Percentiles rank a stretch among this genome's conserved stretches.
Evolutionary conservation across 352 stramenopile genomes (phyloP).

Genomic region (Globisporangium spinosum): DNA sequence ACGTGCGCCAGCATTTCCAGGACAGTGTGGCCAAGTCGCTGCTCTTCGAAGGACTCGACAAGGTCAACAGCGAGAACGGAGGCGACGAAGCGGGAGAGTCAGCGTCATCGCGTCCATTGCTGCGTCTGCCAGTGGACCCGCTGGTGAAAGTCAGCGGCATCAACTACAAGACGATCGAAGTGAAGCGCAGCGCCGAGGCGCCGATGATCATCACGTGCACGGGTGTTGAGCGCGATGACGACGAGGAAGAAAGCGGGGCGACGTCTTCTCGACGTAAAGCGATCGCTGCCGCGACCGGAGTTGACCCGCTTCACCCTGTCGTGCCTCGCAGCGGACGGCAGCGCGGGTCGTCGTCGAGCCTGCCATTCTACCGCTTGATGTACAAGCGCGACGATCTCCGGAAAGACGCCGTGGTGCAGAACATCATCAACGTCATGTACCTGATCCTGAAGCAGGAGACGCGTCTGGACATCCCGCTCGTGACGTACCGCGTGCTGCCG

Average conservation of each 20-base stretch:
- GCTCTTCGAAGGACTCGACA: constrained; percentile 30
- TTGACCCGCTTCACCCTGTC: background rate
- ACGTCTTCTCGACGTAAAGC: constrained; percentile 3
- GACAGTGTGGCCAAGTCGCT: constrained; percentile 45
- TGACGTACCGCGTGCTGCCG: constrained; percentile 84
- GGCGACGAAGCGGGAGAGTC: background rate
- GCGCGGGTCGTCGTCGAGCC: constrained; percentile 2
- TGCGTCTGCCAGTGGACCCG: constrained; percentile 73
- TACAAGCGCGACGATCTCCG: constrained; percentile 86
- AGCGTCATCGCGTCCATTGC: constrained; percentile 22
- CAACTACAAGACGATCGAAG: constrained; percentile 67
- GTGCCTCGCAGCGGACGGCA: constrained; percentile 16
- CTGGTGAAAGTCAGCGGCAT: constrained; percentile 68
- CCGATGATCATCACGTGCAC: constrained; percentile 80
- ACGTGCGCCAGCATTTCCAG: constrained; percentile 50
- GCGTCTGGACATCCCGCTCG: constrained; percentile 68
- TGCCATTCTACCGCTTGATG: constrained; percentile 77
- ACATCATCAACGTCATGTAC: constrained; percentile 90
- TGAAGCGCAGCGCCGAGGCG: constrained; percentile 79
- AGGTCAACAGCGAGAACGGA: constrained; percentile 10
- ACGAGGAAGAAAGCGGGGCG: constrained; percentile 41
- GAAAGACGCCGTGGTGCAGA: constrained; percentile 84
- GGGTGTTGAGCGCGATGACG: constrained; percentile 68
- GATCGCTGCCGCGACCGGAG: constrained; percentile 10
- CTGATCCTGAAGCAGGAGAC: constrained; percentile 84